Evolutionary conservation across 1,139 yeast genomes (phyloP).

Genomic region (Taiozyma onychis): DNA sequence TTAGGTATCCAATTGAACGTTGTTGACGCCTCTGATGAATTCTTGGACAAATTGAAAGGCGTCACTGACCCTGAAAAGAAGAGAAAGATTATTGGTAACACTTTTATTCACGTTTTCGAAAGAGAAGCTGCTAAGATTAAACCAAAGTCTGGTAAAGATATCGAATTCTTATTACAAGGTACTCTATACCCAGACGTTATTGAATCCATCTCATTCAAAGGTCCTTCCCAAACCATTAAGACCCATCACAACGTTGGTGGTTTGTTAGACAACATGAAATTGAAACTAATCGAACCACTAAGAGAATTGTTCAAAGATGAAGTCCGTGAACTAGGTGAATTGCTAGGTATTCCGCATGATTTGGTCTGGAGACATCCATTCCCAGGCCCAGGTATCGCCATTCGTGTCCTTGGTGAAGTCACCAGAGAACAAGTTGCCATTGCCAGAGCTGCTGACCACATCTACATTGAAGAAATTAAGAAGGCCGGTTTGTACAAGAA

Average conservation of each 20-base stretch:
- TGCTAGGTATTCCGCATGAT: conserved; percentile 93
- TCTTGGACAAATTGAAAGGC: conserved; percentile 80
- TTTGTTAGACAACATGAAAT: conserved; percentile 92
- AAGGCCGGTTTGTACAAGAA: conserved; percentile 88
- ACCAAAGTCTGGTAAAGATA: conserved; percentile 85
- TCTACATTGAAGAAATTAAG: conserved; percentile 92
- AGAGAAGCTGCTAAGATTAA: conserved; percentile 90
- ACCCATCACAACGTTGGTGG: conserved; percentile 99
- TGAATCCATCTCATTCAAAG: conserved; percentile 97
- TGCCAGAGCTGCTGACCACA: conserved; percentile 95
- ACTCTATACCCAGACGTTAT: conserved; percentile 98
- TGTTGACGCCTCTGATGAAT: conserved; percentile 89
- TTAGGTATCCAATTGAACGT: conserved; percentile 92
- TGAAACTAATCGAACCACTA: conserved; percentile 95
- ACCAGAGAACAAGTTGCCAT: conserved; percentile 88
- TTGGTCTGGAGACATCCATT: conserved; percentile 99
- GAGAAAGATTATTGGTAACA: conserved; percentile 97
- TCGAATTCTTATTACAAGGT: conserved; percentile 93
- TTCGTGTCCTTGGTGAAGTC: conserved; percentile 95
- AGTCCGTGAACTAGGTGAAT: conserved; percentile 92
- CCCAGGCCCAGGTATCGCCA: conserved; percentile 99
- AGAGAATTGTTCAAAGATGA: conserved; percentile 98
- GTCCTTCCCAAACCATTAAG: conserved; percentile 98
- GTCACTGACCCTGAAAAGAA: conserved; percentile 98
- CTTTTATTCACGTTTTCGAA: conserved; percentile 95